Percentiles rank a stretch among this genome's conserved stretches.
phyloP scores from a whole-genome alignment of 2,329 filamentous ascomycete species.

The Tympanopsis confertula region DNA sequence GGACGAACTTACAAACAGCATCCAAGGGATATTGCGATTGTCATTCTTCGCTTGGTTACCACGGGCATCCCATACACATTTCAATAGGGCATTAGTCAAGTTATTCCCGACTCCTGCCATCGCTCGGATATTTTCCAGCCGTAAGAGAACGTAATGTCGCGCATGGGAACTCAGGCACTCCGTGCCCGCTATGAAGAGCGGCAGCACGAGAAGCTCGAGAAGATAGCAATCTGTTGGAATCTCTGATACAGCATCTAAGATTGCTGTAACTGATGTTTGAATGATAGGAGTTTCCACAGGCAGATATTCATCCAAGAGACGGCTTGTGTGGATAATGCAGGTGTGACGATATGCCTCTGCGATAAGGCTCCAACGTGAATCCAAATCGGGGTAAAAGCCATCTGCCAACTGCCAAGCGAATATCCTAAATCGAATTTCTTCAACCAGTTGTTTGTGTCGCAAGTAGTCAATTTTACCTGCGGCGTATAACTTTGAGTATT shows the following conservation, averaged over 20 bases:
- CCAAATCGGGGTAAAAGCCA: background rate
- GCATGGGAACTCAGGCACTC: constrained; percentile 14
- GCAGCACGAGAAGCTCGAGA: constrained; percentile 14
- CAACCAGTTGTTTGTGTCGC: background rate
- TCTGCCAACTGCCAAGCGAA: background rate
- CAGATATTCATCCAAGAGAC: constrained; percentile 1
- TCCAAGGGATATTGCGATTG: background rate
- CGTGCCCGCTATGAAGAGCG: constrained; percentile 15
- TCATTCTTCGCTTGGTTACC: background rate
- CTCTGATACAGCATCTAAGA: constrained; percentile 12
- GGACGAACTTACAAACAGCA: background rate
- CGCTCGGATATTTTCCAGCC: background rate
- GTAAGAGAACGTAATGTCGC: constrained; percentile 14
- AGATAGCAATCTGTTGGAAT: constrained; percentile 10
- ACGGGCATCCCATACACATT: background rate
- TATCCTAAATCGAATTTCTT: background rate
- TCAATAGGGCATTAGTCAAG: background rate
- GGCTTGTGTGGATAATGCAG: background rate
- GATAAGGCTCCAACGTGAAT: background rate
- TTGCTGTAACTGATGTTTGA: constrained; percentile 12
- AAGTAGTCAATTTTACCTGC: background rate
- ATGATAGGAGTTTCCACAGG: constrained; percentile 10
- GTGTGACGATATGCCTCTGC: background rate
- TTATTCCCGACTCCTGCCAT: background rate
- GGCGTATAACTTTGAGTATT: constrained; percentile 4